A percentile compares a stretch with the other conserved stretches of the same genome.
phyloP scores from a whole-genome alignment of 768 basidiomycete genomes.

The Boletus insuetus region DNA sequence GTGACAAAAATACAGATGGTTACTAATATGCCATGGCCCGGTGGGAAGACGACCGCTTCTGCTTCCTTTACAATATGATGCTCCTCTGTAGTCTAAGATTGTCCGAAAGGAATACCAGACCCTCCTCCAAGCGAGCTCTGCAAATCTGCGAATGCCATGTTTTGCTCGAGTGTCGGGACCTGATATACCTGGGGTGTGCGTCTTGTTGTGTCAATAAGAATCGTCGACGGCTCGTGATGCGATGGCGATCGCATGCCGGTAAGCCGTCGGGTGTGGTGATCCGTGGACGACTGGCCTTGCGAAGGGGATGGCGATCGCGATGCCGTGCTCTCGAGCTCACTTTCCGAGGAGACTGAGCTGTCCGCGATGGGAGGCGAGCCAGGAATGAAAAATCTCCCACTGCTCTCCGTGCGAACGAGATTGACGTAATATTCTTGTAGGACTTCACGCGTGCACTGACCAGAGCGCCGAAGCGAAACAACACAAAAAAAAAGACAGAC shows the following conservation, averaged over 20 bases:
- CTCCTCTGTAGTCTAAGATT: constrained; percentile 1
- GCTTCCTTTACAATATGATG: not conserved
- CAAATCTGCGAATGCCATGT: constrained; percentile 76
- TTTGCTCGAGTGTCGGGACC: constrained; percentile 76
- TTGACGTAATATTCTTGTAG: constrained; percentile 94
- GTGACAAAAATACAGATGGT: constrained; percentile 15
- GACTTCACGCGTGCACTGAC: constrained; percentile 83
- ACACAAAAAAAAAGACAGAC: constrained; percentile 6
- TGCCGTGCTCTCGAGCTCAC: constrained; percentile 51
- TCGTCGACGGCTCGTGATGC: constrained; percentile 36
- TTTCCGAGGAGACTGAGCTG: constrained; percentile 45
- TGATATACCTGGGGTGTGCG: constrained; percentile 43
- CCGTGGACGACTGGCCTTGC: constrained; percentile 20
- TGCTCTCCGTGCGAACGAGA: constrained; percentile 82
- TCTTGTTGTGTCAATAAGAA: constrained; percentile 37
- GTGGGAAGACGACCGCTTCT: not conserved
- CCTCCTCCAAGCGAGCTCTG: constrained; percentile 43
- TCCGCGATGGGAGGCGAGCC: constrained; percentile 43
- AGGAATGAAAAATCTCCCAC: constrained; percentile 51
- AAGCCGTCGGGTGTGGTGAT: constrained; percentile 22
- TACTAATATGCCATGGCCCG: not conserved
- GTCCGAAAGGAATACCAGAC: constrained; percentile 26
- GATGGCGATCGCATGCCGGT: constrained; percentile 22
- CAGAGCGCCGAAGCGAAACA: not conserved
- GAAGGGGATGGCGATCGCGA: constrained; percentile 54